Percentiles rank a stretch among this genome's conserved stretches.
phyloP scores from a whole-genome alignment of 768 basidiomycete genomes.

The Leccinum longicurvipes region DNA sequence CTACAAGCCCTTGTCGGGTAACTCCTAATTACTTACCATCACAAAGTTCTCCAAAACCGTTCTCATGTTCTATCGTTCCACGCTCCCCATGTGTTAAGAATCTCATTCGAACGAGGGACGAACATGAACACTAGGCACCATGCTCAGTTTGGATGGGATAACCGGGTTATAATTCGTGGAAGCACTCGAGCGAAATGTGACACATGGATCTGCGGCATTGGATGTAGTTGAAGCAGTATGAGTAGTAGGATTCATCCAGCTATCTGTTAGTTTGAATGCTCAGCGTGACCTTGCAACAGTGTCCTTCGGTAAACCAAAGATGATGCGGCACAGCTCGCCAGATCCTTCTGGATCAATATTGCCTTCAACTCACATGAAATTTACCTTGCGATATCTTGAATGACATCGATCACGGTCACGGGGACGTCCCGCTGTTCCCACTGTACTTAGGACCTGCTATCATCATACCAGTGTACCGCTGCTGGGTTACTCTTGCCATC shows the following conservation, averaged over 20 bases:
- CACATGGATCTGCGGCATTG: neutral
- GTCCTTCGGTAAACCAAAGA: too few relatives aligned
- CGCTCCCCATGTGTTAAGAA: slow-evolving; percentile 12
- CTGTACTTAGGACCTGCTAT: too few relatives aligned
- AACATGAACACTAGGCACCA: neutral
- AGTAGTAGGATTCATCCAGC: slow-evolving; percentile 3
- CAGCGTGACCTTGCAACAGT: too few relatives aligned
- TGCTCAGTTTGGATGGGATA: neutral
- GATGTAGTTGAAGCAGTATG: slow-evolving; percentile 1
- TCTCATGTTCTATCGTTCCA: slow-evolving; percentile 20
- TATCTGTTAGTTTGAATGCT: neutral
- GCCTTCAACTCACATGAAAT: too few relatives aligned
- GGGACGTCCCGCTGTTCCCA: too few relatives aligned
- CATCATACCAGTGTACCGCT: too few relatives aligned
- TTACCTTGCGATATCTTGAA: too few relatives aligned
- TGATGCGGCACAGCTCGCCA: too few relatives aligned
- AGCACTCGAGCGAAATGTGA: neutral
- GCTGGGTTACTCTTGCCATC: too few relatives aligned
- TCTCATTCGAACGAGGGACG: slow-evolving; percentile 15
- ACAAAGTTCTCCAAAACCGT: slow-evolving; percentile 23
- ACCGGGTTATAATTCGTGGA: neutral
- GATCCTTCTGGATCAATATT: too few relatives aligned
- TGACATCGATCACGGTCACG: too few relatives aligned
- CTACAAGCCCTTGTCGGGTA: neutral
- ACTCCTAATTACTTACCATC: neutral